These are phyloP conservation scores for Trichoderma gamsii DNA, from an alignment of 495 filamentous ascomycete genomes.

Conservation along the genomic window DNA sequence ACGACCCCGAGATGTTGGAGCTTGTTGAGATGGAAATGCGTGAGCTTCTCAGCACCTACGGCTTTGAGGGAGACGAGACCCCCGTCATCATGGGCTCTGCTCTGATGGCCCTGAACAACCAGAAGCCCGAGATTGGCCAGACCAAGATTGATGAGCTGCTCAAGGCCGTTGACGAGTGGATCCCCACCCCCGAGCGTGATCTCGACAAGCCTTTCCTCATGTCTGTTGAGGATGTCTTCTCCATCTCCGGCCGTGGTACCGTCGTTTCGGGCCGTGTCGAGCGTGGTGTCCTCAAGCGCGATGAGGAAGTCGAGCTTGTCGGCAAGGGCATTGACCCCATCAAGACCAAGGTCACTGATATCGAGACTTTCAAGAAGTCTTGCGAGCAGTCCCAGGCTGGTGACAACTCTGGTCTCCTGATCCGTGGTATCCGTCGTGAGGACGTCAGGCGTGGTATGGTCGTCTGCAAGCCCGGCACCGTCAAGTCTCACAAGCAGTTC, in stretches of 20 bases:
- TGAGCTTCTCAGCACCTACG: slow-evolving; percentile 84
- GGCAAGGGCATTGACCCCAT: slow-evolving; percentile 70
- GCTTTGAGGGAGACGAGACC: slow-evolving; percentile 96
- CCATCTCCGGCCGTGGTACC: slow-evolving; percentile 93
- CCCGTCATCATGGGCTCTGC: slow-evolving; percentile 95
- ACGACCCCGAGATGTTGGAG: slow-evolving; percentile 99
- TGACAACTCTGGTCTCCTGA: slow-evolving; percentile 96
- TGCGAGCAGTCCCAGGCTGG: slow-evolving; percentile 89
- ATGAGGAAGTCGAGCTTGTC: slow-evolving; percentile 86
- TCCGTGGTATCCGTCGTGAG: slow-evolving; percentile 90
- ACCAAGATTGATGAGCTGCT: slow-evolving; percentile 83
- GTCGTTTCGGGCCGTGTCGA: slow-evolving; percentile 96
- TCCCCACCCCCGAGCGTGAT: slow-evolving; percentile 85
- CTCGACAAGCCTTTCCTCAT: slow-evolving; percentile 97
- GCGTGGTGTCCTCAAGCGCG: slow-evolving; percentile 87
- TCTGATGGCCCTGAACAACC: slow-evolving; percentile 86
- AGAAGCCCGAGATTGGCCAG: slow-evolving; percentile 78
- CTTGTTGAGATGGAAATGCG: slow-evolving; percentile 99
- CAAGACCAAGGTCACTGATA: slow-evolving; percentile 98
- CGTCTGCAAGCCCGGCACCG: slow-evolving; percentile 66
- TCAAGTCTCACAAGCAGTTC: slow-evolving; percentile 82
- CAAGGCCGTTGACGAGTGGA: slow-evolving; percentile 88
- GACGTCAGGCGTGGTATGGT: slow-evolving; percentile 94
- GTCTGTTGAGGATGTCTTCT: slow-evolving; percentile 98
- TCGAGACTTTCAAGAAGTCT: slow-evolving; percentile 99